Evolutionary conservation across 495 filamentous ascomycete species (phyloP), one percentile per base, ranked within the genome.

Genomic region (Talaromyces trachyspermus): DNA sequence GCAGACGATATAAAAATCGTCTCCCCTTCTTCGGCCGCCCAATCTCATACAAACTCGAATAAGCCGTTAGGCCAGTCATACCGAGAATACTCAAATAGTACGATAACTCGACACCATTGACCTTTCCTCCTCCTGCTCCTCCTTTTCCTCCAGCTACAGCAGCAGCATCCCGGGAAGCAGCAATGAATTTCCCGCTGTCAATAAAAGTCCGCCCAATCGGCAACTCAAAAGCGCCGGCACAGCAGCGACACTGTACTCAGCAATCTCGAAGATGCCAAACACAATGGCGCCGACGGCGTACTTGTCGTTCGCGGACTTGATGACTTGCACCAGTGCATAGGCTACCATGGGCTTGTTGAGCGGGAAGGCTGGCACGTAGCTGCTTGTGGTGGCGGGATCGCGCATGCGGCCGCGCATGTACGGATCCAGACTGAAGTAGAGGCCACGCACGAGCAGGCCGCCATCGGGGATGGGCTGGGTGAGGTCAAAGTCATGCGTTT

Each of bases 391-490:
- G 20, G 68, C 60, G 4, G 68, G 52, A 26, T 52, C 25, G 25
- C 72, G 69, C 76, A 79, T 77, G 42, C 78, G 76, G 44, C 87
- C 86, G 25, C 90, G 84, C 69, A 85, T 82, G 71, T 95, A 95
- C 6, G 90, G 90, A 68, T 96, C 90, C 63, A 83, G 86, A 48
- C 88, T 94, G 63, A 82, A 73, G 60, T 84, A 88, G 59, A 85
- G 76, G 49, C 85, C 83, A 62, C 84, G 79, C 43, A 83, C 59
- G 32, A 81, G 78, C 17, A 94, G 58, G 29, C 89, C 88, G 51
- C 85, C 82, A 23, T 72, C 51, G 5, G 87, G 86, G 19, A 82
- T 73, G 0, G 72, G 50, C 24, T 72, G 64, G 4, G 74, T 55
- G 51, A 78, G 56, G 63, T 92, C 86, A 64, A 91, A 83, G n/a